A percentile compares a stretch with the other conserved stretches of the same genome.
Evolutionary conservation across 2,329 filamentous ascomycete species (phyloP).

Genomic region (Hypoxylon sp.): DNA sequence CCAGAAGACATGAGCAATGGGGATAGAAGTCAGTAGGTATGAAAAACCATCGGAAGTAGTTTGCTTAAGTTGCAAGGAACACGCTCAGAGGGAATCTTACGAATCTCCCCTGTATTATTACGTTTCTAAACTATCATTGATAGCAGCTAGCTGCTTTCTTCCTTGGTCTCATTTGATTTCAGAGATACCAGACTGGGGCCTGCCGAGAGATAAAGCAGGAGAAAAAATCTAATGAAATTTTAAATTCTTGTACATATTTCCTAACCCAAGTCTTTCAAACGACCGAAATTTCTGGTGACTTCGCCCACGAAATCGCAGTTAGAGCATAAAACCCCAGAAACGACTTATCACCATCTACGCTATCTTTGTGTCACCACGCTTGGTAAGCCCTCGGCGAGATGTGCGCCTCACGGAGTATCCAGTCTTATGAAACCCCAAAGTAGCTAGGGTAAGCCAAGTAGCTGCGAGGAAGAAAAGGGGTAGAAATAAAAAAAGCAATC

Average conservation of each 20-base stretch:
- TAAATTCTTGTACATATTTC: slow-evolving; percentile 48
- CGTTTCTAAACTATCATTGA: slow-evolving; percentile 52
- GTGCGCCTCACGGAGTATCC: slow-evolving; percentile 3
- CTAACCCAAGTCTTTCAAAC: slow-evolving; percentile 10
- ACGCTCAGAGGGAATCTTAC: slow-evolving; percentile 34
- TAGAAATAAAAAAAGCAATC: slow-evolving; percentile 19
- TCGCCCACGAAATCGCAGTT: neutral
- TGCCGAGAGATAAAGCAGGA: slow-evolving; percentile 25
- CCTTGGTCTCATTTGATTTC: slow-evolving; percentile 28
- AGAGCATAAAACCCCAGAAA: neutral
- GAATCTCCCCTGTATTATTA: slow-evolving; percentile 48
- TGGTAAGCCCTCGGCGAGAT: slow-evolving; percentile 1
- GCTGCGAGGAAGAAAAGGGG: neutral
- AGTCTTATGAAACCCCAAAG: slow-evolving; percentile 1
- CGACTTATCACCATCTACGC: neutral
- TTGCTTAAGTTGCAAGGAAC: slow-evolving; percentile 38
- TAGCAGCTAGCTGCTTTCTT: slow-evolving; percentile 38
- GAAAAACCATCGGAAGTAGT: slow-evolving; percentile 21
- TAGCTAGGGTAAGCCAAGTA: neutral
- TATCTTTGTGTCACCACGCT: neutral
- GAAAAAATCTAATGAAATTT: slow-evolving; percentile 36
- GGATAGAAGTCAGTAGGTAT: slow-evolving; percentile 14
- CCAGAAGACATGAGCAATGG: slow-evolving; percentile 10
- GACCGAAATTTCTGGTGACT: slow-evolving; percentile 10
- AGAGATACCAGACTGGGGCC: slow-evolving; percentile 18